Percentiles rank a stretch among this genome's conserved stretches.
These are phyloP conservation scores for Phalaenopsis equestris DNA, from an alignment of 106 monocot genomes.

Conservation along the genomic window DNA sequence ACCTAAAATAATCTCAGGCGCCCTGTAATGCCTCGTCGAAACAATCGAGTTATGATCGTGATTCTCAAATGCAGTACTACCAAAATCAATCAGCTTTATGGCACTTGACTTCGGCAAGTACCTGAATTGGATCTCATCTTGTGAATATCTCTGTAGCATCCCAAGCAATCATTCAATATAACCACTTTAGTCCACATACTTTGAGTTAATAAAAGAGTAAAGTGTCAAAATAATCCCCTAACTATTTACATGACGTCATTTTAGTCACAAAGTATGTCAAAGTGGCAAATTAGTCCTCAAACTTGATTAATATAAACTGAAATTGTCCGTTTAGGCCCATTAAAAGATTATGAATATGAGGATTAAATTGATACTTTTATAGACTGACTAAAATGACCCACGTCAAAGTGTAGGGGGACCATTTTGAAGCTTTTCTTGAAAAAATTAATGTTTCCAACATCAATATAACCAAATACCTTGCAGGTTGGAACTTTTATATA, in stretches of 20 bases:
- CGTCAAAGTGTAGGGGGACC: too few relatives aligned
- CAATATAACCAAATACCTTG: conserved; percentile 66
- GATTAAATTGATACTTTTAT: too few relatives aligned
- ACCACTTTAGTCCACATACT: conserved; percentile 22
- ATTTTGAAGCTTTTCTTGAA: conserved; percentile 18
- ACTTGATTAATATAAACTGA: too few relatives aligned
- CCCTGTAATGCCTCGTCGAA: conserved; percentile 99
- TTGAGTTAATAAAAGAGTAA: too few relatives aligned
- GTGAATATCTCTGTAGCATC: conserved; percentile 69
- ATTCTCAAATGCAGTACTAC: conserved; percentile 91
- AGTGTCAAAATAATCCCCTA: too few relatives aligned
- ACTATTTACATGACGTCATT: too few relatives aligned
- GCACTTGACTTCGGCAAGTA: conserved; percentile 98
- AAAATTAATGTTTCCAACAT: conserved; percentile 28
- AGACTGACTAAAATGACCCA: too few relatives aligned
- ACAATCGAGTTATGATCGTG: conserved; percentile 89
- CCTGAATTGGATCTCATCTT: conserved; percentile 74
- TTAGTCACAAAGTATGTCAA: too few relatives aligned
- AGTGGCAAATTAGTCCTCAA: too few relatives aligned
- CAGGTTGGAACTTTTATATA: conserved; percentile 69
- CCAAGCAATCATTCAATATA: conserved; percentile 46
- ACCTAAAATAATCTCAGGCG: conserved; percentile 99
- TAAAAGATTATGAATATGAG: too few relatives aligned
- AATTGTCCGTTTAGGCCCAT: too few relatives aligned
- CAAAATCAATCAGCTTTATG: conserved; percentile 99